phyloP scores from a whole-genome alignment of 345 rosid species.

The Arabis alpina region DNA sequence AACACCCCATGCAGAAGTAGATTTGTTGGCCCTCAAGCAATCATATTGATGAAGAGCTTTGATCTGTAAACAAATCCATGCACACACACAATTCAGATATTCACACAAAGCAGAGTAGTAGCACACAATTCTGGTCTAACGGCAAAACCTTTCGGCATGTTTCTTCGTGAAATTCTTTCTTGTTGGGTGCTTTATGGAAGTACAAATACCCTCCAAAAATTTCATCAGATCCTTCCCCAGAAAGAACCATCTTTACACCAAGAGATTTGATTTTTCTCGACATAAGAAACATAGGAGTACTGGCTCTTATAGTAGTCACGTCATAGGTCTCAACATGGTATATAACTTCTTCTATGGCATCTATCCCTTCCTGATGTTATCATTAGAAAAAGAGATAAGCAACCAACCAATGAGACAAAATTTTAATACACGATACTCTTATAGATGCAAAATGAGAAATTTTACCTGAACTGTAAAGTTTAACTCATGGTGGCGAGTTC shows the following conservation, averaged over 20 bases:
- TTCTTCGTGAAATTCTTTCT: constrained; percentile 78
- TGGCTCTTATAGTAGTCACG: constrained; percentile 85
- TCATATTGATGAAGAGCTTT: constrained; percentile 89
- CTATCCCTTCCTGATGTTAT: constrained; percentile 72
- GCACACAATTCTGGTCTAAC: neutral
- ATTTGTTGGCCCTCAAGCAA: constrained; percentile 85
- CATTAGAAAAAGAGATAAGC: constrained; percentile 22
- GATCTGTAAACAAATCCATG: constrained; percentile 51
- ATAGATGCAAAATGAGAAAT: constrained; percentile 17
- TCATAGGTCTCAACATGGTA: constrained; percentile 87
- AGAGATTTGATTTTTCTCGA: constrained; percentile 85
- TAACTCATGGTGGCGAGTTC: constrained; percentile 80
- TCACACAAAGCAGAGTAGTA: constrained; percentile 11
- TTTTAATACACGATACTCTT: neutral
- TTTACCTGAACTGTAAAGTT: constrained; percentile 80
- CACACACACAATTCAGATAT: constrained; percentile 19
- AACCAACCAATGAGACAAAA: neutral
- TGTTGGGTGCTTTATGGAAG: constrained; percentile 87
- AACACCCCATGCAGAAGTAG: constrained; percentile 92
- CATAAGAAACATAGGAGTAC: constrained; percentile 94
- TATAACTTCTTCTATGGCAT: constrained; percentile 87
- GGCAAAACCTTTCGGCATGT: constrained; percentile 75
- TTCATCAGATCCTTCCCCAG: constrained; percentile 93
- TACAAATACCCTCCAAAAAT: constrained; percentile 87
- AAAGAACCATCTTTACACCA: constrained; percentile 88